Percentiles rank a stretch among this genome's conserved stretches.
phyloP scores from a whole-genome alignment of 2,329 filamentous ascomycete genomes.

The Penicillium sp. region DNA sequence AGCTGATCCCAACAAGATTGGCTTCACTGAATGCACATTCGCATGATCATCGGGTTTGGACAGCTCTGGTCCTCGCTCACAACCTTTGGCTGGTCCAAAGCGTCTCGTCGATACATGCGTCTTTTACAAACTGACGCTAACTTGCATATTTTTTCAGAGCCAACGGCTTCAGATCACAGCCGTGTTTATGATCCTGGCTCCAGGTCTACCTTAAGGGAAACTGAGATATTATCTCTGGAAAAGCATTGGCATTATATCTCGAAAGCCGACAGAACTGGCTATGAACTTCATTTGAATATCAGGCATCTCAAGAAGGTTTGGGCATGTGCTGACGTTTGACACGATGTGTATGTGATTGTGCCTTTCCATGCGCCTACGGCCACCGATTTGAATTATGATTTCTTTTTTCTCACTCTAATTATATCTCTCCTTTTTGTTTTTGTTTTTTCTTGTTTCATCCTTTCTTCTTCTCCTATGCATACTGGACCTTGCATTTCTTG shows the following conservation, averaged over 20 bases:
- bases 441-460: neutral
- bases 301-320: neutral
- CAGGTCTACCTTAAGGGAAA: neutral
- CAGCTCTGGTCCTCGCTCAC: neutral
- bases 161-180: neutral
- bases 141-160: neutral
- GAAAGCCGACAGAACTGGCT: neutral
- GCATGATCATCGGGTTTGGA: neutral
- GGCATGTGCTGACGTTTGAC: neutral
- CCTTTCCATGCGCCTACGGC: neutral
- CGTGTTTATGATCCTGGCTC: neutral
- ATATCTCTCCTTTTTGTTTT: neutral
- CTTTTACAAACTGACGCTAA: neutral
- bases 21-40: neutral
- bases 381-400: neutral
- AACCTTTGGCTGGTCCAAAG: slow-evolving; percentile 11
- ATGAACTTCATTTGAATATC: neutral
- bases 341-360: slow-evolving; percentile 7
- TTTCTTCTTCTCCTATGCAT: neutral
- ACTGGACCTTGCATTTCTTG: slow-evolving; percentile 9
- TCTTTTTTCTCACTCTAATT: neutral
- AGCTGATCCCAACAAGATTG: neutral
- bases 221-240: neutral
- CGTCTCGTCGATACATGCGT: neutral
- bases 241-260: neutral